phyloP scores from a whole-genome alignment of 345 rosid genomes.

The Erucastrum elatum region DNA sequence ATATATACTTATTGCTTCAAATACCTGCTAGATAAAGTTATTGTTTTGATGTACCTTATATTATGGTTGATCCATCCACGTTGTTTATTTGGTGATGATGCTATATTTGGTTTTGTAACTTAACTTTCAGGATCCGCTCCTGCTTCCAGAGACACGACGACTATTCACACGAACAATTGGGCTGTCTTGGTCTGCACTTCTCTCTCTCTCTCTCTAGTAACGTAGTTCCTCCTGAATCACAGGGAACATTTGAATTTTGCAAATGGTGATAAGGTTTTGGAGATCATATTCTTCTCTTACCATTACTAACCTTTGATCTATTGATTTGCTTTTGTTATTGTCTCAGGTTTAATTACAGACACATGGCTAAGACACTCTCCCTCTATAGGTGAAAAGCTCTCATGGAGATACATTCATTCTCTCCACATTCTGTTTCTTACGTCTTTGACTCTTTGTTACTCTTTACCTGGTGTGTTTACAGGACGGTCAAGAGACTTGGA shows the following conservation, averaged over 20 bases:
- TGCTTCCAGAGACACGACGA: no score
- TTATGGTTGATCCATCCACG: background rate
- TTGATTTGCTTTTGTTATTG: constrained; percentile 18
- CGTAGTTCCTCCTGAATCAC: no score
- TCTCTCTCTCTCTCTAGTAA: no score
- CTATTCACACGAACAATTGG: no score
- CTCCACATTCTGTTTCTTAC: background rate
- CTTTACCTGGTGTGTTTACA: constrained; percentile 38
- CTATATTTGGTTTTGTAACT: background rate
- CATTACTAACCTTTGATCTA: background rate
- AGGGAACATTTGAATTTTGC: no score
- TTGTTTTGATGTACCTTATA: background rate
- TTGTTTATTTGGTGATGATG: constrained; percentile 3
- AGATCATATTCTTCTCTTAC: no score
- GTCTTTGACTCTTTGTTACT: background rate
- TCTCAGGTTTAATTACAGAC: constrained; percentile 94
- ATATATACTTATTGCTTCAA: background rate
- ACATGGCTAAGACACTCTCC: constrained; percentile 95
- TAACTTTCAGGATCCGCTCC: background rate
- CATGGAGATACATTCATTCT: background rate
- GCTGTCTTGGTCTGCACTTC: no score
- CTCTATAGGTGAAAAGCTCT: constrained; percentile 66
- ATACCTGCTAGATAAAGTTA: background rate
- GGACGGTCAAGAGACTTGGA: constrained; percentile 95
- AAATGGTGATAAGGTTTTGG: no score